Conservation (phyloP, 1,284 basidiomycete genomes). For the Phellinidium pouzarii region DNA sequence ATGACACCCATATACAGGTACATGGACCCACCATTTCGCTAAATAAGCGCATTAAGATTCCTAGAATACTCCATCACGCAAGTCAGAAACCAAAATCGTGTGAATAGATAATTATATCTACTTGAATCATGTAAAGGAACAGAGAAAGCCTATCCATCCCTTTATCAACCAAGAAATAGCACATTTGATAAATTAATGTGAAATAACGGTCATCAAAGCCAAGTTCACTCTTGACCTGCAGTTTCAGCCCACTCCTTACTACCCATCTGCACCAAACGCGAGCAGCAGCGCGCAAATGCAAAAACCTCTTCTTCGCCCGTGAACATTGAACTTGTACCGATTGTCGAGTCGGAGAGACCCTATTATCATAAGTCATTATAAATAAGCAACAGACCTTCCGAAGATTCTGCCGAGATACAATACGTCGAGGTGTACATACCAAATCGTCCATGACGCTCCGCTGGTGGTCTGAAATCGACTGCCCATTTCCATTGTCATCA, state of each 20-base stretch:
- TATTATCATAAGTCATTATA: conserved; percentile 26
- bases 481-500: conserved; percentile 45
- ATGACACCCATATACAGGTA: too few species aligned
- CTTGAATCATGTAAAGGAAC: too few species aligned
- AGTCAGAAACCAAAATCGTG: too few species aligned
- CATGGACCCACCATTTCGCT: too few species aligned
- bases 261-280: conserved; percentile 87
- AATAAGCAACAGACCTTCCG: neutral
- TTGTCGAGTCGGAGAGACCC: conserved; percentile 70
- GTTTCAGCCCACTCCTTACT: conserved; percentile 78
- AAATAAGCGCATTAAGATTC: too few species aligned
- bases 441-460: conserved; percentile 86
- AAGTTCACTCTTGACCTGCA: conserved; percentile 28
- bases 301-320: conserved; percentile 92
- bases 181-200: neutral
- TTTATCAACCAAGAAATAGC: neutral
- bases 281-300: conserved; percentile 90
- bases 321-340: conserved; percentile 83
- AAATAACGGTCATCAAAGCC: neutral
- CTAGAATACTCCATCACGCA: too few species aligned
- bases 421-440: conserved; percentile 38
- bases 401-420: neutral
- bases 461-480: conserved; percentile 70
- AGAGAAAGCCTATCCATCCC: neutral
- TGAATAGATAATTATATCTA: too few species aligned